Evolutionary conservation across 176 grass and related monocot species (phyloP), one percentile per base, ranked within the genome.

Genomic region (Carex parvula): DNA sequence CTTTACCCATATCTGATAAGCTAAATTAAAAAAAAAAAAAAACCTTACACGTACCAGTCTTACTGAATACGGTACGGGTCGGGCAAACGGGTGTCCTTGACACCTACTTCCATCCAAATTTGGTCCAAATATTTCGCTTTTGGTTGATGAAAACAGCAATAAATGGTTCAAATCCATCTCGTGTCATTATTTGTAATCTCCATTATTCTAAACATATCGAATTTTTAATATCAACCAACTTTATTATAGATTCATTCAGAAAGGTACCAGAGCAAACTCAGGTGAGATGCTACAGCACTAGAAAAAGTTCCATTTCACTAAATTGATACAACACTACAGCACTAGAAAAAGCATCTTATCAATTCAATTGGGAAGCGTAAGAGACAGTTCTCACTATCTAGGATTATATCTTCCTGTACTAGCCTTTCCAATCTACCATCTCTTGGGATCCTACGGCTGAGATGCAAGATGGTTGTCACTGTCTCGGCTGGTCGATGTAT

Each of bases 331-430:
- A 63, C 2, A 62, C n/a, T 44, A 81, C 2, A 53, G 12, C 30
- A 62, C 20, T 82, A 82, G 61, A 22, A 82, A 48, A 82, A 50
- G 42, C 80, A 82, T 82, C 41, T 82, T 29, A 82, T 82, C 60
- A 82, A 22, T 67, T 82, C 60, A 18, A 66, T 67, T 3, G 63
- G 60, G 15, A 82, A 18, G 11, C 32, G 13, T 26, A 82, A 82
- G 61, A 82, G 61, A 64, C 60, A 82, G 37, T 82, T 82, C 15
- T 67, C 44, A 50, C 20, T 18, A 64, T 82, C 32, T 64, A 54
- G 11, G 63, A 67, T 26, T 18, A 82, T 82, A 41, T 66, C 80
- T 48, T 48, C 61, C 5, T 66, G 60, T 3, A 82, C 61, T 17
- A 82, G 60, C 11, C 41, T 39, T 15, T 63, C 44, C 80, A 82